Conservation (phyloP, 805 yeast species). For the Yamadazyma akitaensis region DNA sequence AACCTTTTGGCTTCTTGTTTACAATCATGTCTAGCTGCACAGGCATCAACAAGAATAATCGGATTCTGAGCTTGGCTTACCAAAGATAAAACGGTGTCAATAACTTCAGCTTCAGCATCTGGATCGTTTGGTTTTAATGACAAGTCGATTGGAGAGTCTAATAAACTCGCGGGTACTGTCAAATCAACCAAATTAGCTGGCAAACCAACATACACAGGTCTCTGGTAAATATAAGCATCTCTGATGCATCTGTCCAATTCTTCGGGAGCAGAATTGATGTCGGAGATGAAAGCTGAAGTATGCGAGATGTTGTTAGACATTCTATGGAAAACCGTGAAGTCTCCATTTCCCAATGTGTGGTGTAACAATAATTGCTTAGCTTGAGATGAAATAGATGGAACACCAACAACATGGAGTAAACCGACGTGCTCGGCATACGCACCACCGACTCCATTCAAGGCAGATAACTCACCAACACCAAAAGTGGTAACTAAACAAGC, state of each 20-base stretch:
- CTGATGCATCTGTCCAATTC: constrained; percentile 40
- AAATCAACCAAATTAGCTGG: constrained; percentile 40
- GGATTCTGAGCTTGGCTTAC: constrained; percentile 30
- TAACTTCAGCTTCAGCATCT: constrained; percentile 36
- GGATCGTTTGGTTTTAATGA: constrained; percentile 30
- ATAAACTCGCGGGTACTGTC: constrained; percentile 32
- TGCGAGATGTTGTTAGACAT: constrained; percentile 38
- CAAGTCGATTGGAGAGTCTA: constrained; percentile 35
- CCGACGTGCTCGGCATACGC: constrained; percentile 43
- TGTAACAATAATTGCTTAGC: constrained; percentile 42
- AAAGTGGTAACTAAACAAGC: constrained; percentile 38
- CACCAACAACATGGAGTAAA: constrained; percentile 37
- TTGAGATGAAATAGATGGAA: constrained; percentile 36
- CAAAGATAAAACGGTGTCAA: constrained; percentile 26
- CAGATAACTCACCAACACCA: constrained; percentile 41
- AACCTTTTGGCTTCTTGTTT: constrained; percentile 31
- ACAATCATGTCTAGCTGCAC: constrained; percentile 38
- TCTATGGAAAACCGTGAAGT: constrained; percentile 40
- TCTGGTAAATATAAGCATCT: constrained; percentile 35
- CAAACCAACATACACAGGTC: constrained; percentile 40
- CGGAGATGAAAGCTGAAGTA: constrained; percentile 36
- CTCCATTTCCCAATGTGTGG: constrained; percentile 44
- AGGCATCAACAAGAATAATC: constrained; percentile 37
- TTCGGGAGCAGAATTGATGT: constrained; percentile 31
- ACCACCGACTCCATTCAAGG: constrained; percentile 39